Percentiles rank a stretch among this genome's conserved stretches.
Conservation (phyloP, 139 green algal genomes). For the Chlamydomonas schloesseri region DNA sequence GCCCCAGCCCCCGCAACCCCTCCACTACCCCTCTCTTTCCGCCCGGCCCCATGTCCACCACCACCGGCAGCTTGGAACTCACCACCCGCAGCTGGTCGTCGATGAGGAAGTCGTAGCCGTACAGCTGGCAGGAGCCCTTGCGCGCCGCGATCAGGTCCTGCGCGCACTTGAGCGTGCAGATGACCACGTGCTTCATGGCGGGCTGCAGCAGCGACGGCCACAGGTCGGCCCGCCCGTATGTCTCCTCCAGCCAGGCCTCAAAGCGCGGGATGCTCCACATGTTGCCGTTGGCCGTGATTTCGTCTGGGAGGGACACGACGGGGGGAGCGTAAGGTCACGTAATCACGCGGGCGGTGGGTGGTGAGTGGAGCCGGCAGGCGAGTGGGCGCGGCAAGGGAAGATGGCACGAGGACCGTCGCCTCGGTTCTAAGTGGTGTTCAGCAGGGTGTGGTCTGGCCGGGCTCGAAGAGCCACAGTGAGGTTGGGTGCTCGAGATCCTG, state of each 20-base stretch:
- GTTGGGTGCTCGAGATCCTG: too few species aligned
- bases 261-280: slow-evolving; percentile 52
- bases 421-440: too few species aligned
- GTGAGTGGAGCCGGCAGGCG: background rate
- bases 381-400: too few species aligned
- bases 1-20: too few species aligned
- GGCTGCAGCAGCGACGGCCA: slow-evolving; percentile 54
- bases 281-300: slow-evolving; percentile 48
- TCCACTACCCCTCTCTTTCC: too few species aligned
- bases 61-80: too few species aligned
- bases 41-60: too few species aligned
- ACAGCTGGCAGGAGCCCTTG: slow-evolving; percentile 58
- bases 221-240: slow-evolving; percentile 40
- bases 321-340: background rate
- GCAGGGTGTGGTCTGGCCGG: too few species aligned
- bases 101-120: slow-evolving; percentile 62
- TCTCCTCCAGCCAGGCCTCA: slow-evolving; percentile 50
- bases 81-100: slow-evolving; percentile 57
- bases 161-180: slow-evolving; percentile 51
- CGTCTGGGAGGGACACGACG: slow-evolving; percentile 13
- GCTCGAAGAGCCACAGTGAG: too few species aligned
- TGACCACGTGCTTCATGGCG: slow-evolving; percentile 62
- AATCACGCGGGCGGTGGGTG: background rate
- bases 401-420: too few species aligned
- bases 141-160: slow-evolving; percentile 43